These are phyloP conservation scores for Tetrahymena thermophila DNA, from an alignment of 73 alveolate genomes.

Conservation along the genomic window DNA sequence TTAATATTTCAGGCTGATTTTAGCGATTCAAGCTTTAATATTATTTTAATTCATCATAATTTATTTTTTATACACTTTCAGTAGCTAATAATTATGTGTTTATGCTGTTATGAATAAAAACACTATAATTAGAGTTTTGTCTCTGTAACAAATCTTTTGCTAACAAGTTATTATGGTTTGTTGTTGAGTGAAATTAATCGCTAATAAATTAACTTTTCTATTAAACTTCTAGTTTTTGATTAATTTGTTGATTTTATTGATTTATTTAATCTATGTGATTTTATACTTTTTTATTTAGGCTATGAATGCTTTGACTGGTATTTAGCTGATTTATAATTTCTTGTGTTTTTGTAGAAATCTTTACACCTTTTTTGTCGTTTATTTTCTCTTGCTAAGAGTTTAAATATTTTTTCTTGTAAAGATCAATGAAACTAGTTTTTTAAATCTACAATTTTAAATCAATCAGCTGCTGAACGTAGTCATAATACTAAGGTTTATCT, in stretches of 20 bases:
- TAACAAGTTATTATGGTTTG: background rate
- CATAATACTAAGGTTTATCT: background rate
- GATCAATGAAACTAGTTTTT: background rate
- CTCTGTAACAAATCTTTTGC: background rate
- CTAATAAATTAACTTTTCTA: background rate
- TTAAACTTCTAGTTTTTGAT: background rate
- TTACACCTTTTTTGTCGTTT: background rate
- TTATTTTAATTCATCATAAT: no score
- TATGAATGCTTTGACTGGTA: background rate
- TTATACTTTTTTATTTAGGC: background rate
- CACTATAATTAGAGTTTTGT: background rate
- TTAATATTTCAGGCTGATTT: background rate
- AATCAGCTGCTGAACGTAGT: background rate
- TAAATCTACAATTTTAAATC: background rate
- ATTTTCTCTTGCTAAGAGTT: background rate
- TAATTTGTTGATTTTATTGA: background rate
- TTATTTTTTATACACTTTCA: no score
- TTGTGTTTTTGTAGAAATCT: background rate
- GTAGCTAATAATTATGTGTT: background rate
- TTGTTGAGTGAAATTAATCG: background rate
- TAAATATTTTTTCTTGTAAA: background rate
- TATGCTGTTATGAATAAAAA: no score
- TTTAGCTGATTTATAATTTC: background rate
- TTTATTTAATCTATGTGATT: background rate
- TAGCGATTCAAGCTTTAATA: background rate